These are phyloP conservation scores for Cryptococcus floricola DNA, from an alignment of 1,284 basidiomycete genomes.

Conservation along the genomic window DNA sequence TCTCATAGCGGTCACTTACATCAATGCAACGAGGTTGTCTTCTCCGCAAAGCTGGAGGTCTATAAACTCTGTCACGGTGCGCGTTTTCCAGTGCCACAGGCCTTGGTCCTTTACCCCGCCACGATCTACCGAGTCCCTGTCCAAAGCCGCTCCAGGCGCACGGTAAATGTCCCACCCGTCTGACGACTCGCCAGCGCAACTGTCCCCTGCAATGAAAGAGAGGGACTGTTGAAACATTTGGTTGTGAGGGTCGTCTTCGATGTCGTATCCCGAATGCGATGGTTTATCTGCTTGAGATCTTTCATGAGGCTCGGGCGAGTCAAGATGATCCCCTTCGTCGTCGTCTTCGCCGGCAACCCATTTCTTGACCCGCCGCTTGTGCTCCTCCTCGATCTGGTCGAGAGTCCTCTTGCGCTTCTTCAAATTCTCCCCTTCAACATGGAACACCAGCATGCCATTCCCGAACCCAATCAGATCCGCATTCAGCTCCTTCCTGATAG, in stretches of 20 bases:
- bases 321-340: too few relatives aligned
- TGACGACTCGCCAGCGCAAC: neutral
- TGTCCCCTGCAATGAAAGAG: neutral
- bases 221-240: neutral
- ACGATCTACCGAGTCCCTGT: neutral
- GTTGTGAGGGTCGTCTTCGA: neutral
- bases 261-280: neutral
- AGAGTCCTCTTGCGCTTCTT: too few relatives aligned
- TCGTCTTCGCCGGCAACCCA: too few relatives aligned
- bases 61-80: neutral
- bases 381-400: too few relatives aligned
- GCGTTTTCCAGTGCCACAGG: neutral
- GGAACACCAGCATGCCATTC: too few relatives aligned
- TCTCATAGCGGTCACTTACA: neutral
- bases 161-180: neutral
- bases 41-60: neutral
- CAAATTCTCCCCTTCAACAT: too few relatives aligned
- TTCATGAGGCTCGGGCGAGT: too few relatives aligned
- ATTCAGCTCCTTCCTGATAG: too few relatives aligned
- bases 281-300: too few relatives aligned
- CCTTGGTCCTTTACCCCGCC: neutral
- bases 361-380: too few relatives aligned
- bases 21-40: neutral
- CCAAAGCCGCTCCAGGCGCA: neutral
- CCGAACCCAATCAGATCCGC: too few relatives aligned